Evolutionary conservation across 257 asterid species (phyloP).

Genomic region (Mentha longifolia): DNA sequence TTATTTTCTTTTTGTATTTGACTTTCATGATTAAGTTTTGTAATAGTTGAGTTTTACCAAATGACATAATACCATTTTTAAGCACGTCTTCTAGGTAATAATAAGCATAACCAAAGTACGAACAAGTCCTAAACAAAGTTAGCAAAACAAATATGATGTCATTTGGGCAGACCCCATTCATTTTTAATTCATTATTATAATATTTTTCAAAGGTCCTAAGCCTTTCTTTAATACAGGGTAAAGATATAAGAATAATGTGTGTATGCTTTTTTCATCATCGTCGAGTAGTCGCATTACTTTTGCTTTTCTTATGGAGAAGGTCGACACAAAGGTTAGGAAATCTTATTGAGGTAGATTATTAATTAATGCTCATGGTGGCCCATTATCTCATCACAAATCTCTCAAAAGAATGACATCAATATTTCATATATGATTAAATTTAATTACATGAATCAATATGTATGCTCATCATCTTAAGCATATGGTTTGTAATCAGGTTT

Average conservation of each 20-base stretch:
- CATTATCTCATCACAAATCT: too few relatives aligned
- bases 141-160: slow-evolving; percentile 12
- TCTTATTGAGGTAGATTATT: slow-evolving; percentile 3
- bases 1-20: too few relatives aligned
- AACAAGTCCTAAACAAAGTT: too few relatives aligned
- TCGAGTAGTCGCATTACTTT: slow-evolving; percentile 75
- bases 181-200: neutral
- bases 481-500: too few relatives aligned
- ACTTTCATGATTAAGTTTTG: too few relatives aligned
- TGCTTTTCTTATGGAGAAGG: slow-evolving; percentile 30
- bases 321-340: neutral
- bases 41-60: too few relatives aligned
- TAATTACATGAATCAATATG: too few relatives aligned
- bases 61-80: neutral
- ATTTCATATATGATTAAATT: too few relatives aligned
- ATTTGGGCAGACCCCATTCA: slow-evolving; percentile 28
- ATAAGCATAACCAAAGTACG: neutral
- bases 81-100: neutral
- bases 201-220: neutral
- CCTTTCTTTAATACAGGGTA: neutral
- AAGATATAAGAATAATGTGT: slow-evolving; percentile 25
- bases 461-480: too few relatives aligned
- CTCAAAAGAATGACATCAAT: too few relatives aligned
- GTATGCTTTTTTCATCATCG: slow-evolving; percentile 35
- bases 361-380: neutral